These are phyloP conservation scores for Fusarium sp. DNA, from an alignment of 2,329 filamentous ascomycete genomes.

Conservation along the genomic window DNA sequence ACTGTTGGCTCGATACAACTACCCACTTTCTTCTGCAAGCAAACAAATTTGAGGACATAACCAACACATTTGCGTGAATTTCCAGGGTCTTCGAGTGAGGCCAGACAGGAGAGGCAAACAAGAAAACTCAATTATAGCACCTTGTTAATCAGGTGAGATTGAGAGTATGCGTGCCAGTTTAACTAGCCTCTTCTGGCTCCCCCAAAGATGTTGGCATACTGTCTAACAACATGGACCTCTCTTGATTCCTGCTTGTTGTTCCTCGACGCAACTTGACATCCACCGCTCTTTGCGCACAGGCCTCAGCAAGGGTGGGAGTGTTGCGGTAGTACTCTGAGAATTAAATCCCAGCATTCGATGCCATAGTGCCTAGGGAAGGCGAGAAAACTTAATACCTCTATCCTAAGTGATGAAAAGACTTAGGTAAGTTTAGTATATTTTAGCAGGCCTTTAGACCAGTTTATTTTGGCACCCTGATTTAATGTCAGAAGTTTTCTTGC, in stretches of 20 bases:
- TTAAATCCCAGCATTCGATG: not conserved
- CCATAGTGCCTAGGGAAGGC: not conserved
- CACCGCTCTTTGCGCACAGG: constrained; percentile 44
- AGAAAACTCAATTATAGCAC: not conserved
- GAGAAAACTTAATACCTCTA: not conserved
- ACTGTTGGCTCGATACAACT: constrained; percentile 28
- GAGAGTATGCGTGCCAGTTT: constrained; percentile 35
- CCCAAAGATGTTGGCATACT: constrained; percentile 18
- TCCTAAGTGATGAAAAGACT: not conserved
- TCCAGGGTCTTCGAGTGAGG: not conserved
- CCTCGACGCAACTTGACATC: constrained; percentile 6
- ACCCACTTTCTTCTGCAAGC: constrained; percentile 11
- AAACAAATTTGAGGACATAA: not conserved
- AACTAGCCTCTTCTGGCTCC: constrained; percentile 3
- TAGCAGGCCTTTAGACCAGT: not conserved
- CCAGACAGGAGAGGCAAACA: not conserved
- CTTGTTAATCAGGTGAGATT: constrained; percentile 43
- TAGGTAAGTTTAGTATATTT: not conserved
- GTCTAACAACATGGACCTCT: constrained; percentile 7
- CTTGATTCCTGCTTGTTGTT: constrained; percentile 3
- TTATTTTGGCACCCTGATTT: not conserved
- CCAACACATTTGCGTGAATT: constrained; percentile 25
- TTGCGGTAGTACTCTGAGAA: not conserved
- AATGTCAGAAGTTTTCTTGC: not conserved
- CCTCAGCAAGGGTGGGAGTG: not conserved